Evolutionary conservation across 352 stramenopile species (phyloP), one percentile per base, ranked within the genome.

Genomic region (Phytophthora litchii): DNA sequence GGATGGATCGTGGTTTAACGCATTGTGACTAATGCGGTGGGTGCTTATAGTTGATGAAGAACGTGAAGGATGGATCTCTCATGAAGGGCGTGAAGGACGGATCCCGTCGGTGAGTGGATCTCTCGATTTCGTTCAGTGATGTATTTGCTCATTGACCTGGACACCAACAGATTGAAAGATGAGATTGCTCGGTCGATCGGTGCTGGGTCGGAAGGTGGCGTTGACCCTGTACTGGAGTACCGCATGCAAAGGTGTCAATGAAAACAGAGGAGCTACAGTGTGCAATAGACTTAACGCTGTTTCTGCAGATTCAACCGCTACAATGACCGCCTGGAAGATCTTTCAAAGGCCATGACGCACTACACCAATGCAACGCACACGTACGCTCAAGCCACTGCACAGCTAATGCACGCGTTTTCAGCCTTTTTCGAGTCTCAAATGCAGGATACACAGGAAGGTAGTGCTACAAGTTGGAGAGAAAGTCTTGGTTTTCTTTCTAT

Each of bases 11-110:
- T 60, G 14, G 9, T 45, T n/a, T 31, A 27, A 7, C 6, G 17
- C 3, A 3, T 11, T 42, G 27, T 46, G 32, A 32, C 45, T 52
- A 32, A 60, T 45, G 10, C 16, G n/a, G 29, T 7, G 23, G 3
- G 60, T 27, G 14, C 10, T 9, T 51, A 20, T 44, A 83, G 74
- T 74, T 75, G 49, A 75, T 86, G 72, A 83, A 88, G 71, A 92
- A 92, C 47, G 82, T 92, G 67, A 92, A 92, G 59, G 83, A 90
- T 75, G 80, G 83, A n/a, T 90, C 80, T 12, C 60, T 71, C 49
- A 68, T 83, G 45, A 80, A 86, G 70, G 88, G 88, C 54, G 81
- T 92, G 67, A 92, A 92, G 61, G 80, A 90, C 68, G 80, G 80
- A 10, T 90, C 80, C 14, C 77, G 83, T 36, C 67, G 82, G 82